These are phyloP conservation scores for Diaporthe sp. DNA, from an alignment of 2,329 filamentous ascomycete genomes.

Conservation along the genomic window DNA sequence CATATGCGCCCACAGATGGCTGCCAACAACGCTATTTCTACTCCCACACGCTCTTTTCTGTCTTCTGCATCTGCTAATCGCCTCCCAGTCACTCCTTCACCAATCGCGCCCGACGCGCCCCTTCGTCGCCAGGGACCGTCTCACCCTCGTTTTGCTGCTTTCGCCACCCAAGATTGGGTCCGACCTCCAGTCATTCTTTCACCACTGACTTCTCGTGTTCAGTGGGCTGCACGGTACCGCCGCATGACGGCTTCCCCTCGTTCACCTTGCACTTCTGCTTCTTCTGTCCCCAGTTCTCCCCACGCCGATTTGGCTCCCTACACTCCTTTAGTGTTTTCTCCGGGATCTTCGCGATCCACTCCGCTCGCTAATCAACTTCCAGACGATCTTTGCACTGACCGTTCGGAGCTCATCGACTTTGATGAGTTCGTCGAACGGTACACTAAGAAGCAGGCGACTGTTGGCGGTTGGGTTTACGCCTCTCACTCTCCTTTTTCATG, in stretches of 20 bases:
- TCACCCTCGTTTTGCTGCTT: conserved; percentile 15
- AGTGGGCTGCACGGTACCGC: neutral
- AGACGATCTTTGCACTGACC: conserved; percentile 9
- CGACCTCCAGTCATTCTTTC: neutral
- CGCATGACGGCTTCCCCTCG: neutral
- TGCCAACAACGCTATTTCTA: neutral
- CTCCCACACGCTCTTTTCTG: neutral
- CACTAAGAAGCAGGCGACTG: neutral
- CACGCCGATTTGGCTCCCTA: neutral
- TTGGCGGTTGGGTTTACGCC: neutral
- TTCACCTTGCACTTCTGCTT: neutral
- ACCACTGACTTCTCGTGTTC: neutral
- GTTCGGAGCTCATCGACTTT: neutral
- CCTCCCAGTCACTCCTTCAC: neutral
- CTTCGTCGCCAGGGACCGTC: conserved; percentile 19
- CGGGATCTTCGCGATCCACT: neutral
- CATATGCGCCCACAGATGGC: conserved; percentile 8
- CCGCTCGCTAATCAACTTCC: conserved; percentile 8
- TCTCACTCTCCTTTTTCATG: conserved; percentile 8
- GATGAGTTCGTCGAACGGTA: neutral
- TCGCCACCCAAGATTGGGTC: neutral
- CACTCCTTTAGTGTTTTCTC: neutral
- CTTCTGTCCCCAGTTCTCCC: neutral
- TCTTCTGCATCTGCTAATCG: neutral
- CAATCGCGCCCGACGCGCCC: conserved; percentile 20